Conservation (phyloP, 345 rosid species). For the Gossypium australe region DNA sequence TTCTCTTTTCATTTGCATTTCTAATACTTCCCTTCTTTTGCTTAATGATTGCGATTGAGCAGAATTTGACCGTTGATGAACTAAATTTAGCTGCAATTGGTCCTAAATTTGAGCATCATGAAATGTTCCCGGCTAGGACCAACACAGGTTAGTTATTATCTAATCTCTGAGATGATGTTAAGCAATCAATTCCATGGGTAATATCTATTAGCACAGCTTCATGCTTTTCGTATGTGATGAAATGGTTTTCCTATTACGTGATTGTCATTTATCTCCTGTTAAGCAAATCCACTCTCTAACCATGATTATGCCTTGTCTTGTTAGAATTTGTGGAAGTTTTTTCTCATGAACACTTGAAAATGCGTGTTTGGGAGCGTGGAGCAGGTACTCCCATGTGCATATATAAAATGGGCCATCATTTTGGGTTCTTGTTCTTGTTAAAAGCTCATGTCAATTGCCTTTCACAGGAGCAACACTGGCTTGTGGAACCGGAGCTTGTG, state of each 20-base stretch:
- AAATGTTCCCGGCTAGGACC: conserved; percentile 83
- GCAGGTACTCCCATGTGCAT: conserved; percentile 44
- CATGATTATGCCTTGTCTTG: background rate
- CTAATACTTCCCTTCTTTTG: background rate
- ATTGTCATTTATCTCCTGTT: background rate
- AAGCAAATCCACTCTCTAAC: background rate
- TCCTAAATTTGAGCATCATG: conserved; percentile 88
- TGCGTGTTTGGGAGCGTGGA: conserved; percentile 99
- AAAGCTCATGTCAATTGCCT: background rate
- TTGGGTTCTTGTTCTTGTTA: conserved; percentile 1
- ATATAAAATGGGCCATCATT: background rate
- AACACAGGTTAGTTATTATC: conserved; percentile 68
- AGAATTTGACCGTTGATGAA: conserved; percentile 76
- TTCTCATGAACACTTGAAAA: conserved; percentile 78
- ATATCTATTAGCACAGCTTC: background rate
- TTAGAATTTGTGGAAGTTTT: conserved; percentile 85
- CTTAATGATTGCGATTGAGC: conserved; percentile 17
- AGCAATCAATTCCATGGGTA: background rate
- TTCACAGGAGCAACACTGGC: conserved; percentile 86
- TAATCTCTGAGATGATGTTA: background rate
- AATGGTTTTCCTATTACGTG: background rate
- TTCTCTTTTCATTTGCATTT: conserved; percentile 5
- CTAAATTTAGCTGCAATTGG: conserved; percentile 76
- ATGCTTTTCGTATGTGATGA: background rate
- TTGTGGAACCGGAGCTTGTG: conserved; percentile 99